Conservation (phyloP, 129 eudicot species). For the Escallonia rubra region DNA sequence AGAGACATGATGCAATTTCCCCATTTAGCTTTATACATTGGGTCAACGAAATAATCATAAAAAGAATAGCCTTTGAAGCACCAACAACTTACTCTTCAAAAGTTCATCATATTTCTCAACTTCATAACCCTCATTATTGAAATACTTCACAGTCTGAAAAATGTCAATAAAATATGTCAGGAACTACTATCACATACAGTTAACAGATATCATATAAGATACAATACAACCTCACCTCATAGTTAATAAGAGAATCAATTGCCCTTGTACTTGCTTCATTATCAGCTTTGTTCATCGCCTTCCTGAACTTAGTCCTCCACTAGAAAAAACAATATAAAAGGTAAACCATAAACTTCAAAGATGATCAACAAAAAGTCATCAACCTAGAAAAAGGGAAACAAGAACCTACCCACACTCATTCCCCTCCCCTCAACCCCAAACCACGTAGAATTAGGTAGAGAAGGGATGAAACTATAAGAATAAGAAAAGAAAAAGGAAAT, state of each 20-base stretch:
- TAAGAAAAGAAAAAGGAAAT: no score
- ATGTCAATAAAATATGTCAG: conserved; percentile 5
- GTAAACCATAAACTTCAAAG: neutral
- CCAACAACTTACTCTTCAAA: conserved; percentile 59
- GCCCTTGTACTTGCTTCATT: conserved; percentile 97
- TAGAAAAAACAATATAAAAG: conserved; percentile 20
- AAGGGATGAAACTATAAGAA: no score
- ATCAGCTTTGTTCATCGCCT: conserved; percentile 98
- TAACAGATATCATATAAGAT: conserved; percentile 3
- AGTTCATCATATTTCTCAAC: conserved; percentile 77
- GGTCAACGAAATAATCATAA: neutral
- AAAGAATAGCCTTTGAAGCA: neutral
- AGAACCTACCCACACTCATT: neutral
- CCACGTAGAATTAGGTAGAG: no score
- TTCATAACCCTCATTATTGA: conserved; percentile 85
- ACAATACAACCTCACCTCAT: conserved; percentile 53
- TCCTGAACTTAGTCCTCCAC: conserved; percentile 99
- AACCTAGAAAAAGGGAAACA: neutral
- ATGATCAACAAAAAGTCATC: no score
- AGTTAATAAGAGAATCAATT: conserved; percentile 89
- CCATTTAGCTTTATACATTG: neutral
- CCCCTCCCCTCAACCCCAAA: no score
- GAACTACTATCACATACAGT: neutral
- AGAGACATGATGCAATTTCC: neutral
- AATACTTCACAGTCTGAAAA: conserved; percentile 87